Base-by-base conservation (phyloP, 208 protist genomes). In the Hexamita inflata region DNA sequence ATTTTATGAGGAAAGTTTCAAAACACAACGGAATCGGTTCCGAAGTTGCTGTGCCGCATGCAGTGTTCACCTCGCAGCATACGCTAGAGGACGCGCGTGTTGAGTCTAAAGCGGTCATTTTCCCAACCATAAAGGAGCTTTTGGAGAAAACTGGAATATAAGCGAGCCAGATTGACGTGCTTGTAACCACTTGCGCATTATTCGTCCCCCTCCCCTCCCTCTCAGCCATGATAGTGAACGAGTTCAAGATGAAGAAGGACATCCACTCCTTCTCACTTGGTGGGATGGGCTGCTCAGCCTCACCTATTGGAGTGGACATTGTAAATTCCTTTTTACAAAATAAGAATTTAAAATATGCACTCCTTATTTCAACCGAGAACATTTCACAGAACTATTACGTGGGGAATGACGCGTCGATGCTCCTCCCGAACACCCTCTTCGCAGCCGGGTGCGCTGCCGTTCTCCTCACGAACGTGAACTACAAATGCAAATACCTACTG, bases 1-100 rank as follows among this genome's bases (percentile, higher is more conserved):
- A 82, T 2, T 87, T 87, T 49, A 82, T 86, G 73, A 73, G 58
- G 1, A 81, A 82, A 42, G 7, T 87, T 0, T 29, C 75, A 0
- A 58, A 66, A 30, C 38, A 74, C 30, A 81, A 67, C 26, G 84
- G 84, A 38, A 38, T 87, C 0, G 84, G 84, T 26, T 49, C 74
- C 58, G 42, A 78, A 28, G 85, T 81, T 0, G 73, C 75, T 58
- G 74, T 87, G 45, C 84, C 84, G 38, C 58, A 45, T 0, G 58
- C 61, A 0, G 49, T 67, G 35, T 11, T 11, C 1, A 28, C n/a
- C 29, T 80, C 58, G 41, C 73, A 84, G 2, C 59, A 64, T 0
- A 73, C 57, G 0, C 82, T 84, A 39, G 60, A 77, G 40, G 58
- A 45, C 24, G 81, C 82, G 2, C 38, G 81, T 53, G 11, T 78